Evolutionary conservation across 176 grass and related monocot species (phyloP).

Genomic region (Raddia distichophylla): DNA sequence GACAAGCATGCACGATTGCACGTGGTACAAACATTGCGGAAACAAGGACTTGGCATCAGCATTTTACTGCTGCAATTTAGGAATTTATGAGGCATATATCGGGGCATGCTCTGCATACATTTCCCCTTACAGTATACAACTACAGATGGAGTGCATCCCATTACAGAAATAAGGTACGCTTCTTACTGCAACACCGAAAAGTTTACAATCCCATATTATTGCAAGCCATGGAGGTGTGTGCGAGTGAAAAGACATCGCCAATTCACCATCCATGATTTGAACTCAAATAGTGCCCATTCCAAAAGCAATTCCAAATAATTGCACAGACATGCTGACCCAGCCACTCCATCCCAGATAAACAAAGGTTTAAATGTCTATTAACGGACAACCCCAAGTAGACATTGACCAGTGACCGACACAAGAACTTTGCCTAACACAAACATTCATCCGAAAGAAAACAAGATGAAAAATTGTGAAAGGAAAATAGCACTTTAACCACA

Average conservation of each 20-base stretch:
- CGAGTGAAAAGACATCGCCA: background rate
- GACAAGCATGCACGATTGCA: background rate
- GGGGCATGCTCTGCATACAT: background rate
- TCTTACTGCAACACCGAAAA: background rate
- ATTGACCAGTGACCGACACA: background rate
- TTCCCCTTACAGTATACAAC: background rate
- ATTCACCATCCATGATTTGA: background rate
- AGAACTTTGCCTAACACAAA: conserved; percentile 29
- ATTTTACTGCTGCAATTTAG: background rate
- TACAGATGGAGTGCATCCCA: background rate
- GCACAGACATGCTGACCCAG: conserved; percentile 43
- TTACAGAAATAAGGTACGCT: background rate
- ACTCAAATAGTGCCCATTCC: conserved; percentile 18
- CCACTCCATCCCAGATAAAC: conserved; percentile 32
- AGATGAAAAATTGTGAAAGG: conserved; percentile 51
- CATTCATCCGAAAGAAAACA: conserved; percentile 36
- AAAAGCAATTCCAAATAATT: conserved; percentile 52
- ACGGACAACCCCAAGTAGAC: conserved; percentile 21
- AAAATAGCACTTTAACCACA: conserved; percentile 21
- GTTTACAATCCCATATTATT: background rate
- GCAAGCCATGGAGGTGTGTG: background rate
- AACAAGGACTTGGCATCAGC: background rate
- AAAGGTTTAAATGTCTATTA: conserved; percentile 19
- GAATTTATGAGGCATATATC: background rate
- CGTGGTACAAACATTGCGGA: background rate